Evolutionary conservation across 768 basidiomycete species (phyloP), one percentile per base, ranked within the genome.

Genomic region (Tulasnella sp.): DNA sequence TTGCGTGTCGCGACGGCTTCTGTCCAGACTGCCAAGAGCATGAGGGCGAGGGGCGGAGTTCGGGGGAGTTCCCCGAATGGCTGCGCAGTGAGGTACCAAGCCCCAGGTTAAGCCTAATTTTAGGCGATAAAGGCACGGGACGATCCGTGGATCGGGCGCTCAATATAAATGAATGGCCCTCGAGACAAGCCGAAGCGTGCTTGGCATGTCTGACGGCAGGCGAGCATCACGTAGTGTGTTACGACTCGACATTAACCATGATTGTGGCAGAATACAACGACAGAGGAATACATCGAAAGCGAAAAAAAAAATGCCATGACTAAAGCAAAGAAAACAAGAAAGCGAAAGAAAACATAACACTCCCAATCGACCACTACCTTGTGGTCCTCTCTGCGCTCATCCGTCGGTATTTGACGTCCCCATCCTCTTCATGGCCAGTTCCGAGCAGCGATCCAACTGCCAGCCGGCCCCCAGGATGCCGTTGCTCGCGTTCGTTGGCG

Each of bases 321-420:
- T n/a, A 44, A 23, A 20, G 51, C 23, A 13, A 51, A 51, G n/a
- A 67, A 35, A 18, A 13, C 29, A 16, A 6, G n/a, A 67, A 67
- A 35, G 29, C 5, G 61, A 67, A 67, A 51, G 4, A n/a, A 51
- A 51, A 51, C 23, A 51, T 0, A 51, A 20, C 2, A 51, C 20
- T 11, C 51, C n/a, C 23, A 23, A 1, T 44, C 51, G 3, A 51
- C 7, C 23, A 67, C 57, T 61, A 76, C 39, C 75, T 10, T 11
- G 75, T 57, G 18, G 11, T 76, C 18, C 75, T 67, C 75, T 76
- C 75, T 35, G 75, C 75, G n/a, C 75, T 76, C 61, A 76, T 18
- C 26, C 75, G 75, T 57, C 75, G 75, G 57, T 76, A 76, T 55
- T 61, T 51, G 32, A 76, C 75, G 26, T 76, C 75, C 4, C 75